A percentile compares a stretch with the other conserved stretches of the same genome.
phyloP scores from a whole-genome alignment of 2,329 filamentous ascomycete species.

The Metarhizium album region DNA sequence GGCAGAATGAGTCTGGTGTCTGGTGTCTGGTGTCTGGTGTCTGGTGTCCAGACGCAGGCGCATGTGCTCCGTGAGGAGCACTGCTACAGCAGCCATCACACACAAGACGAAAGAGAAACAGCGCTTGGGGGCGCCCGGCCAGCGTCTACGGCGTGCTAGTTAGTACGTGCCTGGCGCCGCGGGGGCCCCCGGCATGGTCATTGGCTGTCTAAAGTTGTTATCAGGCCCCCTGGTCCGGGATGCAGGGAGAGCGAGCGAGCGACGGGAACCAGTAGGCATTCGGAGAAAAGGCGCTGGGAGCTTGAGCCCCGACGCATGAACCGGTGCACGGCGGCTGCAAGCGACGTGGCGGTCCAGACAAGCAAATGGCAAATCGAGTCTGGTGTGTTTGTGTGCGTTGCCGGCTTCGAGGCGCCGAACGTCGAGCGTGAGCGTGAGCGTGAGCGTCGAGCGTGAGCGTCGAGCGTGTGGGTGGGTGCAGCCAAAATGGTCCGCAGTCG shows the following conservation, averaged over 20 bases:
- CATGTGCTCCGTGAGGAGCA: neutral
- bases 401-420: no score
- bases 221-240: no score
- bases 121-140: neutral
- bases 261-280: neutral
- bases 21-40: no score
- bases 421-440: no score
- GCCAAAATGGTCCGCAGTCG: no score
- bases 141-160: neutral
- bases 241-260: no score
- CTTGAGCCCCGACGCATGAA: conserved; percentile 4
- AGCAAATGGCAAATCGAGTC: neutral
- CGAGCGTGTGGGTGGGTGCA: no score
- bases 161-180: neutral
- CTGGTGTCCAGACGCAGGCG: no score
- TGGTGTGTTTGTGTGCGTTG: no score
- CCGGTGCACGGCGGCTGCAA: conserved; percentile 2
- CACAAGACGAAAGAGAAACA: neutral
- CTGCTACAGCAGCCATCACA: neutral
- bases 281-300: neutral
- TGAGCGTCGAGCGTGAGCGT: no score
- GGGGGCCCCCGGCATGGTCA: no score
- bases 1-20: neutral
- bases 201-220: no score
- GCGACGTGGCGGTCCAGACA: neutral